A percentile compares a stretch with the other conserved stretches of the same genome.
Evolutionary conservation across 2,329 filamentous ascomycete species (phyloP).

Genomic region (Lasiodiplodia sp.): DNA sequence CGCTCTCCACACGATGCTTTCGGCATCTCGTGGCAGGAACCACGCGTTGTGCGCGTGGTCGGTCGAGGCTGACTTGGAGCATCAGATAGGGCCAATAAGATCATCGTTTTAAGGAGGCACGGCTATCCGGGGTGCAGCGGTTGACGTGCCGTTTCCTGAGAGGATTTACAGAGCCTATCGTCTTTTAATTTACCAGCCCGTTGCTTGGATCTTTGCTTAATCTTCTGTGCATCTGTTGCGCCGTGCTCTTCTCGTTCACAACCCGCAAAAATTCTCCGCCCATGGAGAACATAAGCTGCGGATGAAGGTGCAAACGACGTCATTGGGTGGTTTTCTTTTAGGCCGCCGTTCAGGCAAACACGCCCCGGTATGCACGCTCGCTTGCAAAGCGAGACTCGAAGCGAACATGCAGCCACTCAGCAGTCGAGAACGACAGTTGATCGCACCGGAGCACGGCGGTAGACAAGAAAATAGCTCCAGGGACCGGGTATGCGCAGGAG

Average conservation of each 20-base stretch:
- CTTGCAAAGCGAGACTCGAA: constrained; percentile 9
- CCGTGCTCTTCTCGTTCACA: not conserved
- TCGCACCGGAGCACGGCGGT: not conserved
- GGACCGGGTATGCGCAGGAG: not conserved
- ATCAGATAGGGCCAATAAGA: constrained; percentile 10
- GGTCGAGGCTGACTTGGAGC: not conserved
- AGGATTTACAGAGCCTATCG: not conserved
- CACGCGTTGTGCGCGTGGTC: not conserved
- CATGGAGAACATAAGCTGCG: not conserved
- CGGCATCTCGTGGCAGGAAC: not conserved
- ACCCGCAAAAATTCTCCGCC: not conserved
- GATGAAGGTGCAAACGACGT: not conserved
- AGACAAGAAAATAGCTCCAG: not conserved
- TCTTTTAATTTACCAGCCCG: not conserved
- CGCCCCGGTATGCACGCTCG: constrained; percentile 11
- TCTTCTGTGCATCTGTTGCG: not conserved
- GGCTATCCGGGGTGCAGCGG: not conserved
- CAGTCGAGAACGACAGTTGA: not conserved
- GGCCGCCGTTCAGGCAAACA: not conserved
- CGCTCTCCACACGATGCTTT: not conserved
- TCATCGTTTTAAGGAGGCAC: constrained; percentile 1
- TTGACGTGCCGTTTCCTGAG: not conserved
- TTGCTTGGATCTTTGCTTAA: not conserved
- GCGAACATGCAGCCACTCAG: constrained; percentile 8
- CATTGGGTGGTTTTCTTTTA: not conserved